phyloP scores from a whole-genome alignment of 2,329 filamentous ascomycete genomes.

The Orbilia javanica region DNA sequence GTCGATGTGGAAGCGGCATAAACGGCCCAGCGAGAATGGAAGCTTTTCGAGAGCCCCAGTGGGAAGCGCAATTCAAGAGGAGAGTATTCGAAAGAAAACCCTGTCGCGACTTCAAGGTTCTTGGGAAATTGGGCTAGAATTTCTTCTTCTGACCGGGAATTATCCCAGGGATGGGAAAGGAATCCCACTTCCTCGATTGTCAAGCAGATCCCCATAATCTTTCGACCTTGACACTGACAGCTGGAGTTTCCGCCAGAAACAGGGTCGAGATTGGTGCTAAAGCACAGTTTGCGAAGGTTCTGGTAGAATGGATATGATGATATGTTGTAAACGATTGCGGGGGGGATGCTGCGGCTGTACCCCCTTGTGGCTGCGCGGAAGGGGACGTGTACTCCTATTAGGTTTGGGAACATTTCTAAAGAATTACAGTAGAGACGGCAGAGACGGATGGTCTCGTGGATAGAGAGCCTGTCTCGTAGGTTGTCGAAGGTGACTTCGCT shows the following conservation, averaged over 20 bases:
- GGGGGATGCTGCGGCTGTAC: not conserved
- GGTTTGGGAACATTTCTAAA: not conserved
- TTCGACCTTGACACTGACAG: too few species aligned
- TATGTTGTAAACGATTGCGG: not conserved
- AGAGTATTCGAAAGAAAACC: not conserved
- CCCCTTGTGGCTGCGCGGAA: not conserved
- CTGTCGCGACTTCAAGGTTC: not conserved
- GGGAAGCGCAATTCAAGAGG: not conserved
- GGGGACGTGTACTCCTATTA: not conserved
- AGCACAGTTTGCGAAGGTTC: not conserved
- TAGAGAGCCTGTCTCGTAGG: not conserved
- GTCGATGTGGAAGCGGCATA: not conserved
- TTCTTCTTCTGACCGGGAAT: not conserved
- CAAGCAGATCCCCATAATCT: too few species aligned
- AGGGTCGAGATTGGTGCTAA: too few species aligned
- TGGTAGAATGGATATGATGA: not conserved
- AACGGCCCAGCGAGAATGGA: not conserved
- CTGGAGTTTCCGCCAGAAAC: too few species aligned
- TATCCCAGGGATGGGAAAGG: not conserved
- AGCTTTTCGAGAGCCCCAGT: not conserved
- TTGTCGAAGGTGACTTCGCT: slow-evolving; percentile 8
- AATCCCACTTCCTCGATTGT: too few species aligned
- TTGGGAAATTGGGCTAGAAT: not conserved
- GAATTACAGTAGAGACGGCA: not conserved
- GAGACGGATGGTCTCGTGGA: not conserved